Evolutionary conservation across 441 rosid genomes (phyloP), one percentile per base, ranked within the genome.

Genomic region (Pelargonium myrrhifolium): DNA sequence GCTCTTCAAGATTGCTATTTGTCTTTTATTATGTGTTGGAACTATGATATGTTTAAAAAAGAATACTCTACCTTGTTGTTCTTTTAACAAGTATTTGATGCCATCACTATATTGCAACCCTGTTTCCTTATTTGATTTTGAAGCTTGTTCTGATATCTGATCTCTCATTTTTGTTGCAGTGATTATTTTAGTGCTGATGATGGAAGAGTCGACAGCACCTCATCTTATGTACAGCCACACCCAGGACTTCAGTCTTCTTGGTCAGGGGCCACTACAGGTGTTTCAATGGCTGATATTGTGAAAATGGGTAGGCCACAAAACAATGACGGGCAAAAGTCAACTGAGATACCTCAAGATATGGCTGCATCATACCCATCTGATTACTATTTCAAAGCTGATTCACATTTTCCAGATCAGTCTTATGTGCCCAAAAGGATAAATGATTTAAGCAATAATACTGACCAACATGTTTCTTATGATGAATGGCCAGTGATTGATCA

Each of bases 281-380:
- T 71, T 68, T 72, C 85, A 61, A 71, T 78, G 82, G 84, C 78
- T 68, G 83, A 79, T 47, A 69, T 79, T 62, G 83, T 78, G 60
- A 78, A 66, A 76, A 69, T 77, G 79, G 81, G 82, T 60, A 56
- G 63, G 68, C 68, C 68, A 39, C 53, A 51, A 24, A 66, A 47
- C 37, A 75, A 58, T 66, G 81, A 28, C 51, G 77, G 74, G 6
- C 70, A 70, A 39, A 40, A 14, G 53, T 58, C 67, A 0, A 37
- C 6, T 61, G 88, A 79, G 28, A 63, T 68, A 65, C 68, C 47
- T 72, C 76, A 72, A 43, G 73, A 68, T 75, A 63, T n/a, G 9
- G 70, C 28, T 64, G 47, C 61, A 39, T 58, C 67, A 24, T 70
- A 65, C 26, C 51, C 69, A 10, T 28, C 68, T 60, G 53, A 64